phyloP scores from a whole-genome alignment of 2,329 filamentous ascomycete species.

The Diaporthe citrichinensis region DNA sequence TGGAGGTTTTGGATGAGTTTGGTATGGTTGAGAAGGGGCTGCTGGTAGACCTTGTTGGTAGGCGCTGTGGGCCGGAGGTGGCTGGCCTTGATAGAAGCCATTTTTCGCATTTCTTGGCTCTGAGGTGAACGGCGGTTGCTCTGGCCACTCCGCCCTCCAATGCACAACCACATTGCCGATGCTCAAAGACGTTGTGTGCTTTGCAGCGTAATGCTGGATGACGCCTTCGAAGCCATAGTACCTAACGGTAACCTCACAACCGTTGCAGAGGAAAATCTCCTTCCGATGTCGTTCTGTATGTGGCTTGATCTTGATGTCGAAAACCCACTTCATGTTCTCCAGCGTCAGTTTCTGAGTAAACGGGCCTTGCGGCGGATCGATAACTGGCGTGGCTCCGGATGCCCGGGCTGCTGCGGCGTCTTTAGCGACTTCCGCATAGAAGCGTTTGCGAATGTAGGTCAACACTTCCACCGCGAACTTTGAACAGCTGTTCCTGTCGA shows the following conservation, averaged over 20 bases:
- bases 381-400: slow-evolving; percentile 59
- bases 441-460: slow-evolving; percentile 75
- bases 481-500: slow-evolving; percentile 74
- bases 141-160: slow-evolving; percentile 87
- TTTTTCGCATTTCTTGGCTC: slow-evolving; percentile 62
- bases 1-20: slow-evolving; percentile 45
- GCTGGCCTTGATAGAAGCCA: slow-evolving; percentile 39
- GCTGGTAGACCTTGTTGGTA: slow-evolving; percentile 41
- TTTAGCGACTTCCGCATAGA: slow-evolving; percentile 72
- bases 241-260: slow-evolving; percentile 75
- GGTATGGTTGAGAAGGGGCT: slow-evolving; percentile 41
- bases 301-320: slow-evolving; percentile 81
- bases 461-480: slow-evolving; percentile 81
- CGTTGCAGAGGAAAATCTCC: slow-evolving; percentile 83
- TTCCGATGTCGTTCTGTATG: slow-evolving; percentile 76
- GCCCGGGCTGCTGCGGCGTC: slow-evolving; percentile 63
- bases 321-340: slow-evolving; percentile 90
- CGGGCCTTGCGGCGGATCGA: slow-evolving; percentile 66
- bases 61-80: slow-evolving; percentile 39
- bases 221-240: slow-evolving; percentile 84
- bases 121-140: slow-evolving; percentile 78
- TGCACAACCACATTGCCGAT: slow-evolving; percentile 80
- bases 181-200: slow-evolving; percentile 81
- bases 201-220: slow-evolving; percentile 86
- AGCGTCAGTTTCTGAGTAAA: slow-evolving; percentile 76